A percentile compares a stretch with the other conserved stretches of the same genome.
These are phyloP conservation scores for Earliella scabrosa DNA, from an alignment of 1,284 basidiomycete genomes.

Conservation along the genomic window DNA sequence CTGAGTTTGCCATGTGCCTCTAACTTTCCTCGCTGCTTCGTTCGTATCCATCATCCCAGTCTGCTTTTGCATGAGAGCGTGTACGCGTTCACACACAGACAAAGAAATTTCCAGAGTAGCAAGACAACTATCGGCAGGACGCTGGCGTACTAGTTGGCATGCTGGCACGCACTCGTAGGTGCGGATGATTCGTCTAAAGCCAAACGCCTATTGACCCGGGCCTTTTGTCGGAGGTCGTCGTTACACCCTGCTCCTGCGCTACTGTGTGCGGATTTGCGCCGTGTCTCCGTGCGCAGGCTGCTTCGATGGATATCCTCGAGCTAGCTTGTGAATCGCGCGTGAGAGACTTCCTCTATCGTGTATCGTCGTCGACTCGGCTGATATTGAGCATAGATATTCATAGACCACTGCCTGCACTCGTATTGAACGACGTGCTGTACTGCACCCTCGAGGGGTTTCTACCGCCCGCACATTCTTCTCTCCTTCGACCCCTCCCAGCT, in stretches of 20 bases:
- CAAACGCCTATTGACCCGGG: conserved; percentile 7
- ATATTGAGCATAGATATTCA: background rate
- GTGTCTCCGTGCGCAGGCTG: conserved; percentile 1
- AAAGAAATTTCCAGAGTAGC: background rate
- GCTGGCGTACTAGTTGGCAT: too few relatives aligned
- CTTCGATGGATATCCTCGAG: background rate
- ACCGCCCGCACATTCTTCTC: background rate
- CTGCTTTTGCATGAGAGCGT: background rate
- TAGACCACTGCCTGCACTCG: background rate
- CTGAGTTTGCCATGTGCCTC: background rate
- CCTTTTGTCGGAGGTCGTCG: too few relatives aligned
- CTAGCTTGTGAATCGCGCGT: background rate
- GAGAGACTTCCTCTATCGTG: background rate
- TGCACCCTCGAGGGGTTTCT: too few relatives aligned
- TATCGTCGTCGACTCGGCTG: background rate
- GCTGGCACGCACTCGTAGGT: too few relatives aligned
- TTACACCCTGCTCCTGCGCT: too few relatives aligned
- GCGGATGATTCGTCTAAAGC: conserved; percentile 4
- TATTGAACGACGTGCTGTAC: background rate
- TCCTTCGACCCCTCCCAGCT: background rate
- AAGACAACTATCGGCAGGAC: too few relatives aligned
- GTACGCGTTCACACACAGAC: background rate
- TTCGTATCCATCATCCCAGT: background rate
- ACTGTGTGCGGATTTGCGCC: background rate
- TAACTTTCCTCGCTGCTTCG: too few relatives aligned